Base-by-base conservation (phyloP, 1,284 basidiomycete genomes). In the Heterobasidion parviporum region DNA sequence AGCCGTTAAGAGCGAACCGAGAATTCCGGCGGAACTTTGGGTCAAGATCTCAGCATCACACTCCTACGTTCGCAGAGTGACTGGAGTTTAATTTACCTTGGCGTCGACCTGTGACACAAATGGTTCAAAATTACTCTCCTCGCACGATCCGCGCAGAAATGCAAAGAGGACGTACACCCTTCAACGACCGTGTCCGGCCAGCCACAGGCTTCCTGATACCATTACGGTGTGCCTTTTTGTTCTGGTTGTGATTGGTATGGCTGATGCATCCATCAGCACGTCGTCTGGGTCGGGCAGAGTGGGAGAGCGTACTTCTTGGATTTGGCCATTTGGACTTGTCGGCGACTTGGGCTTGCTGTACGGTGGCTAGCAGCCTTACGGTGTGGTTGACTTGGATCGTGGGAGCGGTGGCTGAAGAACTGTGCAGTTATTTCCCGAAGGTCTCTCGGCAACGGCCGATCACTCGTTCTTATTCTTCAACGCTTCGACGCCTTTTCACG, bases 221-320 rank as follows among this genome's bases (percentile, higher is more conserved):
- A 80, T 99, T 99, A 64, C 90, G 86, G 83, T 99, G 96, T 67
- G 96, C 94, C 83, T 94, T 94, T 74, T 82, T 81, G 80, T 67
- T 89, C 80, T 96, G 94, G 82, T 96, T 96, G 83, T 96, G 94
- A 76, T 90, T 91, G 68, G 87, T 89, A 72, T 90, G 87, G 68
- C 89, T 91, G 60, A 46, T 38, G 49, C 8, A 54, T 3, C 20
- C 44, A 34, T 57, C 44, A 63, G 54, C 66, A 46, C 59, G 3
- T 26, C 20, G 20, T 48, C 20, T 48, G 41, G 2, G 14, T 16
- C 16, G 16, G 14, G 3, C 41, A 44, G 32, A 36, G n/a, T 43
- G 15, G 54, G 15, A 47, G 16, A 36, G 41, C 76, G 58, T 68
- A 89, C 87, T 89, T 89, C 75, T 89, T 89, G 59, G 87, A 89